A percentile compares a stretch with the other conserved stretches of the same genome.
These are phyloP conservation scores for Yamadazyma phyllophila DNA, from an alignment of 805 yeast genomes.

Conservation along the genomic window DNA sequence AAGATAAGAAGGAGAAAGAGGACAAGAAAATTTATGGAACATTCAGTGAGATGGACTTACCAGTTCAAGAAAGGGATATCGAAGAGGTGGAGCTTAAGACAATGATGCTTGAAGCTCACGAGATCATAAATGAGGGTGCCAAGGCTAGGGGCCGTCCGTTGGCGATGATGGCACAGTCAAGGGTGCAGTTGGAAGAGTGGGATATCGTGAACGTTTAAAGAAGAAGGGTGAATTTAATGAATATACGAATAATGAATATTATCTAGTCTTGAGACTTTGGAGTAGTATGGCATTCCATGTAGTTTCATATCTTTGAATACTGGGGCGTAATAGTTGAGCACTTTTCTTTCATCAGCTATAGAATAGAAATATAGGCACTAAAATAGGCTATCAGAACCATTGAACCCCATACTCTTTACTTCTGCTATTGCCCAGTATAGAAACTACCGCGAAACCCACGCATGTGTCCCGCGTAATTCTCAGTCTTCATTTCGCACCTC, in stretches of 20 bases:
- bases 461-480: background rate
- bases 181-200: conserved; percentile 16
- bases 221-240: conserved; percentile 11
- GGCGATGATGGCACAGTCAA: conserved; percentile 19
- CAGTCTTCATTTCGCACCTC: background rate
- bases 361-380: no score
- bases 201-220: conserved; percentile 7
- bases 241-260: background rate
- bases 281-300: no score
- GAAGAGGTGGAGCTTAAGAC: conserved; percentile 19
- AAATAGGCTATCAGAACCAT: no score
- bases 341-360: no score
- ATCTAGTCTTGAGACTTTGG: no score
- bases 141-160: background rate
- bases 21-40: conserved; percentile 21
- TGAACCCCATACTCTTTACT: no score
- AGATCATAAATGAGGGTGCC: conserved; percentile 18
- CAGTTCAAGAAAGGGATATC: background rate
- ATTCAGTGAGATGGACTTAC: conserved; percentile 20
- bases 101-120: conserved; percentile 33
- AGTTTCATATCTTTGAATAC: no score
- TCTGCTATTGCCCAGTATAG: background rate
- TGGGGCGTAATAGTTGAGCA: no score
- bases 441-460: background rate
- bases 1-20: conserved; percentile 1